Conservation (phyloP, 169 alveolate genomes). For the Cryptosporidium meleagridis region DNA sequence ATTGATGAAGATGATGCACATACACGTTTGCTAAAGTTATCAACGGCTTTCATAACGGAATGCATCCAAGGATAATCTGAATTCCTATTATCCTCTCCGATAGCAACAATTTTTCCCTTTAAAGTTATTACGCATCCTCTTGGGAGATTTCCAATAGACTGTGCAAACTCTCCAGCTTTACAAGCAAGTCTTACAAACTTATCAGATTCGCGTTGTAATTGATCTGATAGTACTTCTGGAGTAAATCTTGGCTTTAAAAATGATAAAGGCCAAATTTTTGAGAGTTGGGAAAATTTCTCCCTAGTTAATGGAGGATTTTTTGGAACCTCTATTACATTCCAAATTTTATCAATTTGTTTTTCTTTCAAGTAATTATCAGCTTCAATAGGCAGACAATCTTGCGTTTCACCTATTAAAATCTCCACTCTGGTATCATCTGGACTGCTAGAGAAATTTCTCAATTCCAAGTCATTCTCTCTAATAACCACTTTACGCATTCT, state of each 20-base stretch:
- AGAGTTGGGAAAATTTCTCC: slow-evolving; percentile 81
- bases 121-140: slow-evolving; percentile 84
- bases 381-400: slow-evolving; percentile 7
- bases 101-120: slow-evolving; percentile 81
- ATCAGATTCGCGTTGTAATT: slow-evolving; percentile 70
- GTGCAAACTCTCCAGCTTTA: slow-evolving; percentile 41
- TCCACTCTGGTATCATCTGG: background rate
- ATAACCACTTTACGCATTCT: slow-evolving; percentile 33
- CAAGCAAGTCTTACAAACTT: slow-evolving; percentile 30
- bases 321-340: slow-evolving; percentile 77
- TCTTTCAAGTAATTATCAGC: background rate
- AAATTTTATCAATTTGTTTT: background rate
- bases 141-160: slow-evolving; percentile 23
- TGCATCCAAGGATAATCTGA: slow-evolving; percentile 82
- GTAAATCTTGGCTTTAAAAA: slow-evolving; percentile 82
- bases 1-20: slow-evolving; percentile 70
- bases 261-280: slow-evolving; percentile 84
- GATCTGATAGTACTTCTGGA: slow-evolving; percentile 74
- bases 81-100: slow-evolving; percentile 82
- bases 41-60: slow-evolving; percentile 81
- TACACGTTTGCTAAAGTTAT: slow-evolving; percentile 76
- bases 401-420: slow-evolving; percentile 39
- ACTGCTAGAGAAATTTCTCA: background rate
- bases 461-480: background rate
- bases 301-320: slow-evolving; percentile 82